Evolutionary conservation across 805 yeast species (phyloP).

Genomic region (Ogataea pignaliae): DNA sequence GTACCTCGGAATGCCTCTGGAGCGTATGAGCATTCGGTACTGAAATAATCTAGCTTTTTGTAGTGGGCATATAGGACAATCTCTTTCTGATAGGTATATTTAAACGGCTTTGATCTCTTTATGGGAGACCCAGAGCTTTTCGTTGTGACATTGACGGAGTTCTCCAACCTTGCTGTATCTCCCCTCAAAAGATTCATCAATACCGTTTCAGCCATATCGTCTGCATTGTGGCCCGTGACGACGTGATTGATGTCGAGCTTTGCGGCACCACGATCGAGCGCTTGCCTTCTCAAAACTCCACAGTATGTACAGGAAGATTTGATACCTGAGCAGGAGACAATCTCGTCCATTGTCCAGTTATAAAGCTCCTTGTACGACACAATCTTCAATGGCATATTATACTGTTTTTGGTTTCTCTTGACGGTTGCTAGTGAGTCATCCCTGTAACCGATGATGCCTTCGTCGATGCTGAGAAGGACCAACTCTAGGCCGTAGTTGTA

Average conservation of each 20-base stretch:
- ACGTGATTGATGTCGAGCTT: conserved; percentile 82
- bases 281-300: conserved; percentile 95
- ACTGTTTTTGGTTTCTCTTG: conserved; percentile 81
- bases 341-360: conserved; percentile 98
- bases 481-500: conserved; percentile 84
- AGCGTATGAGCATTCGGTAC: conserved; percentile 96
- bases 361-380: conserved; percentile 83
- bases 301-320: conserved; percentile 96
- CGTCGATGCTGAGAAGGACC: conserved; percentile 84
- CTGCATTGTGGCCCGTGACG: conserved; percentile 98
- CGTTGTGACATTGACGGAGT: conserved; percentile 83
- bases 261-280: conserved; percentile 92
- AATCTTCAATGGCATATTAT: conserved; percentile 36
- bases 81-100: conserved; percentile 94
- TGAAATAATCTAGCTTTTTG: conserved; percentile 89
- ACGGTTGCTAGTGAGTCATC: conserved; percentile 98
- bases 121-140: conserved; percentile 81
- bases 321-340: conserved; percentile 90
- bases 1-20: conserved; percentile 99
- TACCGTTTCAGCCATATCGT: conserved; percentile 98
- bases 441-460: conserved; percentile 94
- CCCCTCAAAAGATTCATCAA: conserved; percentile 92
- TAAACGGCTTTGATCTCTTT: conserved; percentile 92
- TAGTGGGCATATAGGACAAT: conserved; percentile 96
- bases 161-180: conserved; percentile 89